Evolutionary conservation across 176 grass and related monocot genomes (phyloP), one percentile per base, ranked within the genome.

Genomic region (Calamus simplicifolius): DNA sequence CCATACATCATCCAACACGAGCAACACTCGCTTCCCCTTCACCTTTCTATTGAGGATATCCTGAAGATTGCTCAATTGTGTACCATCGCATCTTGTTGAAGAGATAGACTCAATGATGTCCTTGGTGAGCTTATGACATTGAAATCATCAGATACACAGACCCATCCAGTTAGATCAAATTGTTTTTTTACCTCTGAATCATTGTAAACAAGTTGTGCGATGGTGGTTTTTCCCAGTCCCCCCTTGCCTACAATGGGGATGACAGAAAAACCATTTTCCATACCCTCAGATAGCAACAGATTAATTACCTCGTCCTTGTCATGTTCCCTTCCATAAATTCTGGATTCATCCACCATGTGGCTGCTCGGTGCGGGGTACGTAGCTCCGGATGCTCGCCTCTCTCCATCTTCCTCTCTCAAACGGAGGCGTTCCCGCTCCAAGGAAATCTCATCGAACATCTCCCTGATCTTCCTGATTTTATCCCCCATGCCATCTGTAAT

Each of bases 171-270:
- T 3, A 26, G 52, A 17, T 78, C 59, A 64, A 62, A 86, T 18
- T 35, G 23, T 35, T 59, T 26, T 50, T 17, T 43, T 5, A 86
- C 38, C 18, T 17, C 2, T 12, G 6, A 16, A 43, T 81, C 73
- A 18, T 62, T 70, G 56, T 77, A 86, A 8, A 86, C 73, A 29
- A 81, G 56, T 23, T 77, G 77, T 1, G 69, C 83, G 5, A 86
- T 8, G 0, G 83, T 86, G 51, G 83, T 81, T 72, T 86, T 86
- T 6, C 83, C 83, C 25, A 86, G 54, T 15, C 77, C 77, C 15
- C 77, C 73, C 58, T 65, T 81, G 49, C 82, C 77, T 16, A 81
- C 56, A 52, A 86, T 66, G 17, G 83, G 53, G 25, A 73, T 6
- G 69, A 81, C 59, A 10, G 26, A 25, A 16, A 58, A 65, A 56